Conservation (phyloP, 345 rosid species). For the Reutealis trisperma region DNA sequence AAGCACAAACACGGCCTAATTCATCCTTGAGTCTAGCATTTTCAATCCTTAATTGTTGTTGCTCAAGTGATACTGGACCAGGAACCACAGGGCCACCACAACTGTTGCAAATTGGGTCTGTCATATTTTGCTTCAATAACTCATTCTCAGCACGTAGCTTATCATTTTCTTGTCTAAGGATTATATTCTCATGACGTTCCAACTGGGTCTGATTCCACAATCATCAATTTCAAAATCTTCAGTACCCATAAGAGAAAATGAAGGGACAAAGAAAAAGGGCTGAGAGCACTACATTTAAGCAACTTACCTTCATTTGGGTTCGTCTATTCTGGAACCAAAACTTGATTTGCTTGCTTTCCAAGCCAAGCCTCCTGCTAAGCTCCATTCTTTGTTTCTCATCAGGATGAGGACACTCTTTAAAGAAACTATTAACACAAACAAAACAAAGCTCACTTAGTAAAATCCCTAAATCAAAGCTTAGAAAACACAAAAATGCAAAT, state of each 20-base stretch:
- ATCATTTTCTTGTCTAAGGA: conserved; percentile 65
- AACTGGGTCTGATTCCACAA: conserved; percentile 54
- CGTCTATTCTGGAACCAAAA: conserved; percentile 84
- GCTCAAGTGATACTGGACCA: conserved; percentile 45
- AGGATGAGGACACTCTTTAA: conserved; percentile 71
- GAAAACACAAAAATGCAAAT: not conserved
- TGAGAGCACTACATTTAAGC: not conserved
- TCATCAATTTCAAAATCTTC: not conserved
- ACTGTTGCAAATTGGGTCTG: conserved; percentile 52
- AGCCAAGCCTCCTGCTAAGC: conserved; percentile 54
- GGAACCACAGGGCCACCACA: conserved; percentile 64
- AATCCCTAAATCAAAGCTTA: not conserved
- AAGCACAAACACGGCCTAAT: conserved; percentile 41
- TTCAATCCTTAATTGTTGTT: conserved; percentile 58
- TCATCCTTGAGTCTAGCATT: conserved; percentile 69
- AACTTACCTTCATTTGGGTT: conserved; percentile 72
- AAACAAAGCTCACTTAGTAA: not conserved
- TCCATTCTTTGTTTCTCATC: conserved; percentile 64
- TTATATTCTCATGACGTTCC: conserved; percentile 66
- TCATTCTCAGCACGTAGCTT: conserved; percentile 65
- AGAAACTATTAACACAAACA: conserved; percentile 42
- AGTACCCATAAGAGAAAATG: not conserved
- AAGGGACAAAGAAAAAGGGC: not conserved
- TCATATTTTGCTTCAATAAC: conserved; percentile 48
- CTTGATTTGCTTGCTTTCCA: conserved; percentile 63